Base-by-base conservation (phyloP, 495 filamentous ascomycete genomes). In the Penicillium bovifimosum region DNA sequence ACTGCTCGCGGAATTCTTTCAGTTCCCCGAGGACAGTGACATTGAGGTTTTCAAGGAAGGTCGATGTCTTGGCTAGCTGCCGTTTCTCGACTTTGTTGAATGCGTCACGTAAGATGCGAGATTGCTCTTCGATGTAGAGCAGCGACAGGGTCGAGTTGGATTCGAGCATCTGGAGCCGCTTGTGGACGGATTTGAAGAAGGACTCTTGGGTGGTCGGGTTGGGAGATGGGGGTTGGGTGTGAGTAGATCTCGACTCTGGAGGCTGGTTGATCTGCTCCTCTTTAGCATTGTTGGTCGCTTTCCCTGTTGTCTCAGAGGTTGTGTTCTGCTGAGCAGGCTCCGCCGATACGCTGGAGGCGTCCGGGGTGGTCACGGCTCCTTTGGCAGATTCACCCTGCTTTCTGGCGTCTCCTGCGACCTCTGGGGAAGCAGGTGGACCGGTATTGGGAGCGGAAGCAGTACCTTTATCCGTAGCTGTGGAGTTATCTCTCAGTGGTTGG, bases 91-190 rank as follows among this genome's bases (percentile, higher is more conserved):
- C 88, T 64, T 91, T 91, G 39, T 80, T 81, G 58, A 98, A 93
- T 1, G 92, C 91, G 47, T 96, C 90, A 14, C 91, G 87, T 3
- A 98, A 78, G 47, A 96, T 88, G 38, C 83, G 84, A 13, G 93
- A 97, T 63, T 98, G 93, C 44, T 93, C 87, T 71, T 96, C 91
- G 56, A 98, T 96, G 64, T 97, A 98, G 59, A 95, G 88, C 3
- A 98, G 79, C 0, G 91, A 96, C 26, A 98, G 76, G 2, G 91
- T 93, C 6, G 89, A 89, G 68, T 97, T 96, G 17, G 88, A 81
- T 67, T 98, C 93, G 11, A 98, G 84, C 54, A 86, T 81, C 59
- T 91, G 87, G 6, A 98, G 80, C 34, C 93, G 88, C 65, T 96
- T 96, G 54, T 90, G 87, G 5, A 98, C 84, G 6, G 89, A 89